Percentiles rank a stretch among this genome's conserved stretches.
phyloP scores from a whole-genome alignment of 768 basidiomycete genomes.

The Lactarius quietus region DNA sequence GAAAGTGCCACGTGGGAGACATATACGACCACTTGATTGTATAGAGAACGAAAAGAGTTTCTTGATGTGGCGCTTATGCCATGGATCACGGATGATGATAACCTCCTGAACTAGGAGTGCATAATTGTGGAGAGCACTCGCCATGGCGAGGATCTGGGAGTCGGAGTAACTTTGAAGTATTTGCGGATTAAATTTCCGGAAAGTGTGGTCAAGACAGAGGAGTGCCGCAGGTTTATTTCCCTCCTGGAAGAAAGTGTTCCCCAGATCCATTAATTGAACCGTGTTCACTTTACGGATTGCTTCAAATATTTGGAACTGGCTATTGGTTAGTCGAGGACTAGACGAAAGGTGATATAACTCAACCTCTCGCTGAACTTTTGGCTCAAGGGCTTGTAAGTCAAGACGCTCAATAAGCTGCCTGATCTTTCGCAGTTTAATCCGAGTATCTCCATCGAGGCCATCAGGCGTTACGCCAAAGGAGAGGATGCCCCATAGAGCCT shows the following conservation, averaged over 20 bases:
- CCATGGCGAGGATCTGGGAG: neutral
- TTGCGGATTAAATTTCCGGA: neutral
- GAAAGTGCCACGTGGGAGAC: slow-evolving; percentile 14
- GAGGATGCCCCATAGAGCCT: slow-evolving; percentile 44
- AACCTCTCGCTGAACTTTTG: slow-evolving; percentile 7
- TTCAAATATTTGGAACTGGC: slow-evolving; percentile 18
- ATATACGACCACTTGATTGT: slow-evolving; percentile 6
- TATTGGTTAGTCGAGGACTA: neutral
- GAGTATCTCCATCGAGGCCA: slow-evolving; percentile 1
- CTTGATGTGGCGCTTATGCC: neutral
- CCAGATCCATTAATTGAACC: neutral
- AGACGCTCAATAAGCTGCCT: slow-evolving; percentile 2
- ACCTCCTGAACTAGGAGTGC: neutral
- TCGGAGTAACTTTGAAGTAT: neutral
- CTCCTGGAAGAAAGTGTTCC: neutral
- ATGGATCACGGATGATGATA: neutral
- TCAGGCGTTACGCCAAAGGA: slow-evolving; percentile 34
- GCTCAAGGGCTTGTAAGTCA: neutral
- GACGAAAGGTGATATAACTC: neutral
- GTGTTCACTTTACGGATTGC: neutral
- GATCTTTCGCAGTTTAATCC: slow-evolving; percentile 3
- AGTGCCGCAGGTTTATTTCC: slow-evolving; percentile 16
- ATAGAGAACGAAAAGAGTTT: slow-evolving; percentile 16
- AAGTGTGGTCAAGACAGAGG: slow-evolving; percentile 20
- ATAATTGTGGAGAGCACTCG: slow-evolving; percentile 9